A percentile compares a stretch with the other conserved stretches of the same genome.
These are phyloP conservation scores for Triticum dicoccoides DNA, from an alignment of 176 grass and related monocot species.

Conservation along the genomic window DNA sequence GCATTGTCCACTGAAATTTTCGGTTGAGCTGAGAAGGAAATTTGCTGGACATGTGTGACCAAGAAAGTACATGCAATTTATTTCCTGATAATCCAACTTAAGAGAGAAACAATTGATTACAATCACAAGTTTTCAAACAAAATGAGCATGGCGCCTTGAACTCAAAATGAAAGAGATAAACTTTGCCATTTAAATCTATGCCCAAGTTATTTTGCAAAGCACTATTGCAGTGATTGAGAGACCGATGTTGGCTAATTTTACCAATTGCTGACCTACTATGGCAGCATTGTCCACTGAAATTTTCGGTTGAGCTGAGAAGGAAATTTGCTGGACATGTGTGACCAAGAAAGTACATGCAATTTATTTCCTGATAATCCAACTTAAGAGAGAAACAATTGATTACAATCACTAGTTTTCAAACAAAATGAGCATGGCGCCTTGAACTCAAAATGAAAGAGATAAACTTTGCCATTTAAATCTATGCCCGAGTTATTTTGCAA, in stretches of 20 bases:
- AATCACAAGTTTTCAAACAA: slow-evolving; percentile 10
- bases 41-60: neutral
- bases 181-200: neutral
- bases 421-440: neutral
- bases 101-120: neutral
- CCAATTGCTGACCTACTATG: neutral
- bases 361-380: neutral
- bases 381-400: slow-evolving; percentile 7
- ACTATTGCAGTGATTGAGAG: neutral
- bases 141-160: neutral
- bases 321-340: neutral
- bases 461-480: neutral
- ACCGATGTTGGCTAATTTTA: neutral
- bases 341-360: slow-evolving; percentile 21
- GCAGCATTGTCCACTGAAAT: neutral
- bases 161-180: neutral
- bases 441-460: neutral
- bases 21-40: neutral
- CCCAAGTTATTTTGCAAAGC: neutral
- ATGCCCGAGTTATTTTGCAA: neutral
- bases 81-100: slow-evolving; percentile 1
- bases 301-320: slow-evolving; percentile 1
- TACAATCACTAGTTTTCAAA: neutral
- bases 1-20: neutral
- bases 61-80: slow-evolving; percentile 17